Conservation (phyloP, 768 basidiomycete species). For the Mycena maculata region DNA sequence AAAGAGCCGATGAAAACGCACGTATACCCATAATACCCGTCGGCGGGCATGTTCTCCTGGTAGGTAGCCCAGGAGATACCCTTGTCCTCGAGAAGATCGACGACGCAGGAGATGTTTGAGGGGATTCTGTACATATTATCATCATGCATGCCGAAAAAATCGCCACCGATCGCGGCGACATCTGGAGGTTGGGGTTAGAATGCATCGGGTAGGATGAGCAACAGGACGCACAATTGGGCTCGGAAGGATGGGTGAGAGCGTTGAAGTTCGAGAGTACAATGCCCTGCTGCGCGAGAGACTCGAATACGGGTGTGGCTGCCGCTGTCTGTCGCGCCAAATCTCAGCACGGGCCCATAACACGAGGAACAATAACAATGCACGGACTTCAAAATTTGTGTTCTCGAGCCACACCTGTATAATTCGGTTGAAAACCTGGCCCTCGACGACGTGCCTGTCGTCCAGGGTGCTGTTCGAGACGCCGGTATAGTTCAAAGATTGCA, state of each 20-base stretch:
- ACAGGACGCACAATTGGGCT: slow-evolving; percentile 62
- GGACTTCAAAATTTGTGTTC: slow-evolving; percentile 63
- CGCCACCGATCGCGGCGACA: slow-evolving; percentile 60
- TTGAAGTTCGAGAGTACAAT: slow-evolving; percentile 60
- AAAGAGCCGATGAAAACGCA: slow-evolving; percentile 25
- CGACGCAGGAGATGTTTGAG: slow-evolving; percentile 64
- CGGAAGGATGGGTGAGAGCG: slow-evolving; percentile 66
- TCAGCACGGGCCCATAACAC: not conserved
- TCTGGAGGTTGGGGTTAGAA: slow-evolving; percentile 19
- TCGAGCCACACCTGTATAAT: slow-evolving; percentile 64
- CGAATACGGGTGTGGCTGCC: slow-evolving; percentile 38
- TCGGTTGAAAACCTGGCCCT: slow-evolving; percentile 1
- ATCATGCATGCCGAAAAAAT: slow-evolving; percentile 61
- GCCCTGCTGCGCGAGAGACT: slow-evolving; percentile 59
- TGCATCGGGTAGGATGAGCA: not conserved
- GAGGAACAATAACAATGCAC: slow-evolving; percentile 19
- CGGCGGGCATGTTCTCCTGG: slow-evolving; percentile 67
- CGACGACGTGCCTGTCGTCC: not conserved
- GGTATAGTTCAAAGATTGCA: slow-evolving; percentile 12
- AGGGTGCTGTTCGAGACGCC: not conserved
- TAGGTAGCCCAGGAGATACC: slow-evolving; percentile 71
- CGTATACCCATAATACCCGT: slow-evolving; percentile 58
- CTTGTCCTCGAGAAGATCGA: slow-evolving; percentile 70
- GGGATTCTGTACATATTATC: slow-evolving; percentile 55
- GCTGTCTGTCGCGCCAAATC: not conserved